Conservation (phyloP, 768 basidiomycete species). For the Termitomyces sp. region DNA sequence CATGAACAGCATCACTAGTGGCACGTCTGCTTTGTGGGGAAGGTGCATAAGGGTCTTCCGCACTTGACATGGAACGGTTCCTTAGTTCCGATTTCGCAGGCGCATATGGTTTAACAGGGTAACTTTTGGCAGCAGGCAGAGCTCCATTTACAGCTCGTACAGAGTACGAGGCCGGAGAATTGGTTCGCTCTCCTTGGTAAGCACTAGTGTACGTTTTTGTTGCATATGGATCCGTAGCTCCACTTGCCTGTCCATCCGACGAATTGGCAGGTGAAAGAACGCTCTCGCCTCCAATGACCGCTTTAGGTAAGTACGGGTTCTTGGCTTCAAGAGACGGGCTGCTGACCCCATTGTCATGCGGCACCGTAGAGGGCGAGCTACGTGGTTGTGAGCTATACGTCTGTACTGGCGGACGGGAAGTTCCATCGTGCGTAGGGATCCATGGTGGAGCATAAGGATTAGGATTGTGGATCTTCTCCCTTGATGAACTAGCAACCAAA, state of each 20-base stretch:
- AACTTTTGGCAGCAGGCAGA: slow-evolving; percentile 12
- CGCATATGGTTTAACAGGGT: slow-evolving; percentile 11
- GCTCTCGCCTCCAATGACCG: slow-evolving; percentile 5
- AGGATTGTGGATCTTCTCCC: slow-evolving; percentile 1
- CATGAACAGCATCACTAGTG: slow-evolving; percentile 21
- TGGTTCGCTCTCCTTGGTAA: slow-evolving; percentile 17
- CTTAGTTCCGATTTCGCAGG: slow-evolving; percentile 19
- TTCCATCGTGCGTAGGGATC: background rate
- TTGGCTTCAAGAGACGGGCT: background rate
- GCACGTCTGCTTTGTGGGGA: slow-evolving; percentile 17
- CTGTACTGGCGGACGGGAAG: background rate
- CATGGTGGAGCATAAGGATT: slow-evolving; percentile 1
- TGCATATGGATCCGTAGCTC: slow-evolving; percentile 29
- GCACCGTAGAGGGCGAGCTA: slow-evolving; percentile 5
- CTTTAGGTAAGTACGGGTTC: slow-evolving; percentile 7
- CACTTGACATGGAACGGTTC: slow-evolving; percentile 38
- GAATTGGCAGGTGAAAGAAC: slow-evolving; percentile 3
- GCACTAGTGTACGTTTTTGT: slow-evolving; percentile 23
- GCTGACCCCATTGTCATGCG: background rate
- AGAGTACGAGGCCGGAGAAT: slow-evolving; percentile 23
- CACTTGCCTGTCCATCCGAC: slow-evolving; percentile 11
- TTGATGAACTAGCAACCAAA: background rate
- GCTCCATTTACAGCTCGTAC: slow-evolving; percentile 20
- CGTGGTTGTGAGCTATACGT: slow-evolving; percentile 3
- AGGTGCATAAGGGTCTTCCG: slow-evolving; percentile 32